These are phyloP conservation scores for Byssochlamys sp. DNA, from an alignment of 2,329 filamentous ascomycete genomes.

Conservation along the genomic window DNA sequence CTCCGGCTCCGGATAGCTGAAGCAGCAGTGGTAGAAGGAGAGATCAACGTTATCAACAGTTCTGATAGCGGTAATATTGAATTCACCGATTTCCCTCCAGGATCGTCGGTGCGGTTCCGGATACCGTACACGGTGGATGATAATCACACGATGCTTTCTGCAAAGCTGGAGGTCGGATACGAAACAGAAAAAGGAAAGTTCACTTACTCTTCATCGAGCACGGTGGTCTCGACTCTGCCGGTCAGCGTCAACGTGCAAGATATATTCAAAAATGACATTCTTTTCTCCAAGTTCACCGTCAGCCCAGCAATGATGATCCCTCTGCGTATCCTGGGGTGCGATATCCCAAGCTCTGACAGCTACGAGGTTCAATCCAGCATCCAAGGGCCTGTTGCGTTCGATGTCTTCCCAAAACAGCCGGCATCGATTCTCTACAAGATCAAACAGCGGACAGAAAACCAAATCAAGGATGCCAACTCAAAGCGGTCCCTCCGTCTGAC, in stretches of 20 bases:
- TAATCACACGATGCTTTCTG: constrained; percentile 58
- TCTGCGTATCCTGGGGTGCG: constrained; percentile 61
- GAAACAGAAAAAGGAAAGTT: constrained; percentile 58
- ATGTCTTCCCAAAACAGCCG: constrained; percentile 72
- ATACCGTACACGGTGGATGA: constrained; percentile 80
- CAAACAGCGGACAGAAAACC: constrained; percentile 20
- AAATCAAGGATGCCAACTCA: constrained; percentile 11
- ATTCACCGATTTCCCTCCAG: constrained; percentile 24
- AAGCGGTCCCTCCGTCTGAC: constrained; percentile 46
- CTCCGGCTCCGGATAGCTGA: constrained; percentile 48
- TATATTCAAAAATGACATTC: constrained; percentile 69
- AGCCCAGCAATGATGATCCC: constrained; percentile 69
- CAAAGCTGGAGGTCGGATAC: constrained; percentile 69
- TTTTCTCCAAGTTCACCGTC: constrained; percentile 87
- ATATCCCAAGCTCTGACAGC: constrained; percentile 58
- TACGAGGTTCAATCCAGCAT: constrained; percentile 47
- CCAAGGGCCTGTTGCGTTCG: constrained; percentile 37
- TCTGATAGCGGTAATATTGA: constrained; percentile 39
- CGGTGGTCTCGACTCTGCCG: constrained; percentile 64
- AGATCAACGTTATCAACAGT: constrained; percentile 33
- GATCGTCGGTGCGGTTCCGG: constrained; percentile 36
- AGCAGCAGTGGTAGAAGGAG: constrained; percentile 34
- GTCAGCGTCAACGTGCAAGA: constrained; percentile 95
- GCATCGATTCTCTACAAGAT: constrained; percentile 75
- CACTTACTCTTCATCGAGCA: constrained; percentile 52